Evolutionary conservation across 352 stramenopile genomes (phyloP).

Genomic region (Stramenopiles sp.): DNA sequence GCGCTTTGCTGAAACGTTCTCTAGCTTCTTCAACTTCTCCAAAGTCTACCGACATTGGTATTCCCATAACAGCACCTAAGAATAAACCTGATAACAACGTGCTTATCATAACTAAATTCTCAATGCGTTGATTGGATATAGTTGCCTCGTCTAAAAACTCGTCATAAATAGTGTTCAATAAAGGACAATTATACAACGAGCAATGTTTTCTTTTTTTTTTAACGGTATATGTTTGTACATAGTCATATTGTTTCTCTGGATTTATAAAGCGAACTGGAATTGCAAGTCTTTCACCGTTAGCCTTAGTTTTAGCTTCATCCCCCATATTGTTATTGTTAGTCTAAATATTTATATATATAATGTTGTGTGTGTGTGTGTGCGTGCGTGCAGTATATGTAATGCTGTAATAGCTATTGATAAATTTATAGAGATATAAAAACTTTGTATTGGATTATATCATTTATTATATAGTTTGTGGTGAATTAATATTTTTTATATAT

Average conservation of each 20-base stretch:
- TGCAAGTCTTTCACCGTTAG: not conserved
- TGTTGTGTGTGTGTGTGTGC: too few relatives aligned
- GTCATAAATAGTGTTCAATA: not conserved
- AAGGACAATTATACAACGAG: not conserved
- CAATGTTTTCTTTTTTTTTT: not conserved
- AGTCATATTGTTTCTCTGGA: not conserved
- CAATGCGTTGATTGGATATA: not conserved
- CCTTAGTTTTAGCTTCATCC: too few relatives aligned
- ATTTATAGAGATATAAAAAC: too few relatives aligned
- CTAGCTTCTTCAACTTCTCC: not conserved
- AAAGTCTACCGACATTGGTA: constrained; percentile 1
- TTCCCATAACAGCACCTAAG: not conserved
- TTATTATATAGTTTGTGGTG: too few relatives aligned
- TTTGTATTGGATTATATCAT: too few relatives aligned
- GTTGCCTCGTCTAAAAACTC: not conserved
- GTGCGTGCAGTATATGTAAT: too few relatives aligned
- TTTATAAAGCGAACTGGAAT: not conserved
- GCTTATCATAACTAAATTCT: not conserved
- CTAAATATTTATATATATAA: too few relatives aligned
- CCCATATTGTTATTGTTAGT: too few relatives aligned
- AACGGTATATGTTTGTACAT: not conserved
- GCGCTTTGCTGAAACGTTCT: not conserved
- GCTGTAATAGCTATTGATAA: too few relatives aligned
- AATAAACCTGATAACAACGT: not conserved
- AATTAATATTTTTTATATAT: too few relatives aligned